Base-by-base conservation (phyloP, 441 rosid genomes). In the Erysimum cheiri region DNA sequence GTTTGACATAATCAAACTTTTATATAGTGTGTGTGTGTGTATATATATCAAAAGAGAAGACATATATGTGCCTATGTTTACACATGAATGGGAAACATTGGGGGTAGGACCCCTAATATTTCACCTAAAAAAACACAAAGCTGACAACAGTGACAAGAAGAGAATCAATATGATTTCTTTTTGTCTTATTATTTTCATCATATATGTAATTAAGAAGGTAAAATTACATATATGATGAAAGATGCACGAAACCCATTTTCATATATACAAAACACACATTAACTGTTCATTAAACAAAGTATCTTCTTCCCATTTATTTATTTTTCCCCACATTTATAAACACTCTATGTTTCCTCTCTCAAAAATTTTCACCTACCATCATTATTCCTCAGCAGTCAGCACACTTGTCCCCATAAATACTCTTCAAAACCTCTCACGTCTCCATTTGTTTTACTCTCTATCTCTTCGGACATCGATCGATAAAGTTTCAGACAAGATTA, bases 391-490 rank as follows among this genome's bases (percentile, higher is more conserved):
- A 15, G 22, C 24, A 57, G 15, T 47, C 33, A 15, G 22, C 24
- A 57, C 66, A 49, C 60, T 49, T 37, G 4, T 10, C 74, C 8
- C 69, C 60, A 76, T 80, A 84, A 75, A 80, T 80, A 79, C 81
- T 11, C 56, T 19, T 39, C 46, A 24, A 8, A 12, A 24, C 35
- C 39, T 33, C 66, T 12, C 66, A 11, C 39, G 17, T 47, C 70
- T 28, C 59, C 55, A 40, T 43, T 52, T 7, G 36, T 49, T 37
- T 14, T 41, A 48, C 72, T 74, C 40, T 26, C 4, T 26, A 26
- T 26, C 28, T 26, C 28, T 26, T 26, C 0, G 9, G 14, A 17
- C 50, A 58, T 19, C 11, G 37, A 33, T 40, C 64, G 14, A 32
- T 12, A 54, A 29, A 71, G 48, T 61, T 46, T 55, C 40, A 72